Conservation (phyloP, 306 rosid genomes). For the Quercus alba region DNA sequence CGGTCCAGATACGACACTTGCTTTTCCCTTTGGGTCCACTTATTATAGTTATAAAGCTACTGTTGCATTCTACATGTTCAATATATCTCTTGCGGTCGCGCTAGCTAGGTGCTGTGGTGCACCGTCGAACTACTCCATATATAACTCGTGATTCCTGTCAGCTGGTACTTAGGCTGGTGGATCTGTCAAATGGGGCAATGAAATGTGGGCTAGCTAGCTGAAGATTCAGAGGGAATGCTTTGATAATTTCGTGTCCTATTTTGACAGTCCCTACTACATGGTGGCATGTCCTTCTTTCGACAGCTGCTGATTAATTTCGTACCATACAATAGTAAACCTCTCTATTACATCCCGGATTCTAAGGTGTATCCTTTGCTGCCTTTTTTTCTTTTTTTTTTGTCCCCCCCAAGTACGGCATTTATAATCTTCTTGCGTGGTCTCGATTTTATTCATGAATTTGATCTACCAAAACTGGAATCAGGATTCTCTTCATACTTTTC, state of each 20-base stretch:
- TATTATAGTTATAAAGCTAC: too few species aligned
- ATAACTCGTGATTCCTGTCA: too few species aligned
- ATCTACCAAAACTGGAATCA: not conserved
- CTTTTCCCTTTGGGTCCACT: too few species aligned
- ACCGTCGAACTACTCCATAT: too few species aligned
- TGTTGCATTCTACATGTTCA: too few species aligned
- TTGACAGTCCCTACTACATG: not conserved
- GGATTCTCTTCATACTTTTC: too few species aligned
- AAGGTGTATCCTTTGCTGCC: not conserved
- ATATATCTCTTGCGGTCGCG: too few species aligned
- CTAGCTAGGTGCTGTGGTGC: too few species aligned
- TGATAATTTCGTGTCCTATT: not conserved
- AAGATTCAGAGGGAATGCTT: not conserved
- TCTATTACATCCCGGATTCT: not conserved
- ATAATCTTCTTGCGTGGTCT: not conserved
- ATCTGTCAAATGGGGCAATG: not conserved
- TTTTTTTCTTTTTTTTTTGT: too few species aligned
- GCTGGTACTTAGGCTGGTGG: not conserved
- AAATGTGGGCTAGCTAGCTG: not conserved
- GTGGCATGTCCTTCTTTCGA: not conserved
- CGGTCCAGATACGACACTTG: not conserved
- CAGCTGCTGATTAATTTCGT: not conserved
- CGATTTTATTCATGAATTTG: not conserved
- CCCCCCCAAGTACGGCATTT: not conserved
- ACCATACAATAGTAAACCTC: not conserved